Conservation (phyloP, 192 early-diverging fungal species). For the Umbelopsis sp. region DNA sequence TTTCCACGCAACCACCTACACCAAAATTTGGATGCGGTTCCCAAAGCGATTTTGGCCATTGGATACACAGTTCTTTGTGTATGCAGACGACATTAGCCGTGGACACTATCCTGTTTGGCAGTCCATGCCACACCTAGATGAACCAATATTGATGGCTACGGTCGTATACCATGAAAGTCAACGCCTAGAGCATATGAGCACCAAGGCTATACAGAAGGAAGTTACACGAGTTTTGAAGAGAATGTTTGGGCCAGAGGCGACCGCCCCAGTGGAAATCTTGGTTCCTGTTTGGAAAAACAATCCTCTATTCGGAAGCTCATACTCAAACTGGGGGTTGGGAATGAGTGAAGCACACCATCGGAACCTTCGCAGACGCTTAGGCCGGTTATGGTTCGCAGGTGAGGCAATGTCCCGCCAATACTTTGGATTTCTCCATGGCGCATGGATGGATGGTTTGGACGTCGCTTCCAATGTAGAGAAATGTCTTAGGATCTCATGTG, state of each 20-base stretch:
- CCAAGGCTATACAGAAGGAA: conserved; percentile 15
- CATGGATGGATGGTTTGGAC: conserved; percentile 35
- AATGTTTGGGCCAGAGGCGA: conserved; percentile 24
- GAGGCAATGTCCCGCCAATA: conserved; percentile 35
- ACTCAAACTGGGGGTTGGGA: conserved; percentile 45
- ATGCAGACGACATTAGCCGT: conserved; percentile 17
- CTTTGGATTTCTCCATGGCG: conserved; percentile 46
- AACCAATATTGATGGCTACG: conserved; percentile 35
- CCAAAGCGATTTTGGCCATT: conserved; percentile 33
- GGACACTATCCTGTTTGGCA: conserved; percentile 24
- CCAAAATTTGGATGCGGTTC: conserved; percentile 45
- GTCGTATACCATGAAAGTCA: conserved; percentile 23
- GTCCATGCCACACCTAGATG: background rate
- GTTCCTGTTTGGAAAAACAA: conserved; percentile 42
- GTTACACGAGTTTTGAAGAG: conserved; percentile 14
- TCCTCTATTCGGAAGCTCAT: conserved; percentile 43
- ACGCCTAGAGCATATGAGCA: conserved; percentile 25
- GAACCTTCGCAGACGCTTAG: conserved; percentile 40
- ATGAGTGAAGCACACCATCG: conserved; percentile 25
- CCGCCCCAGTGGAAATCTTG: conserved; percentile 28
- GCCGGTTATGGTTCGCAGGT: conserved; percentile 44
- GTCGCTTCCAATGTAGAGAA: conserved; percentile 19
- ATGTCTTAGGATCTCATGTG: conserved; percentile 13
- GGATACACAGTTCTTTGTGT: conserved; percentile 19
- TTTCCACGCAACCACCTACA: conserved; percentile 43